A percentile compares a stretch with the other conserved stretches of the same genome.
Conservation (phyloP, 371 early-diverging fungal species). For the Rhizopus sp. region DNA sequence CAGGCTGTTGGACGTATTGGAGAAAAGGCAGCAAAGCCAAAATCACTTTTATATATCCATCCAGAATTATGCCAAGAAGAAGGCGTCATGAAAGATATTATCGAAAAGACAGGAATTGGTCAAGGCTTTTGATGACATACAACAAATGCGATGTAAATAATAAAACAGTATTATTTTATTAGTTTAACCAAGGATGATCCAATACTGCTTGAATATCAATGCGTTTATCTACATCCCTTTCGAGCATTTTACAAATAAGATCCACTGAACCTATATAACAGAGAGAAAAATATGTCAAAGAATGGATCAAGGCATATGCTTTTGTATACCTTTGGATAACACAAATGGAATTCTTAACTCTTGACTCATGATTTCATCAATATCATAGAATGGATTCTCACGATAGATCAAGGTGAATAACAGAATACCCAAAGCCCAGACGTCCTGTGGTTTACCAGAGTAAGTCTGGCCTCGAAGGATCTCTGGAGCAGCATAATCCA, state of each 20-base stretch:
- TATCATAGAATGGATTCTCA: slow-evolving; percentile 82
- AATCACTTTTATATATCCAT: slow-evolving; percentile 57
- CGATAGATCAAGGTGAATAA: slow-evolving; percentile 80
- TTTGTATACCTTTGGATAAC: slow-evolving; percentile 57
- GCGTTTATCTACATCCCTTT: slow-evolving; percentile 53
- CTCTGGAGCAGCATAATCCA: slow-evolving; percentile 78
- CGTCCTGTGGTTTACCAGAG: slow-evolving; percentile 77
- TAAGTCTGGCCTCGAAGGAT: slow-evolving; percentile 70
- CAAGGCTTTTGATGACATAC: slow-evolving; percentile 37
- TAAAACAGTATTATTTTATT: slow-evolving; percentile 3
- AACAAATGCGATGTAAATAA: not conserved
- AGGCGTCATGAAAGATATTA: slow-evolving; percentile 37
- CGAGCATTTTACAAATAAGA: slow-evolving; percentile 56
- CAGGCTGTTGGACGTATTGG: slow-evolving; percentile 34
- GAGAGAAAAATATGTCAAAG: not conserved
- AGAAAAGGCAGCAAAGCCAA: slow-evolving; percentile 48
- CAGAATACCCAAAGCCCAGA: slow-evolving; percentile 84
- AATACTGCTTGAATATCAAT: slow-evolving; percentile 58
- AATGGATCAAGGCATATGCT: not conserved
- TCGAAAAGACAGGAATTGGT: slow-evolving; percentile 47
- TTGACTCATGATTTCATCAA: slow-evolving; percentile 72
- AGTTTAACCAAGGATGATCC: slow-evolving; percentile 57
- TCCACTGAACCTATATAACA: slow-evolving; percentile 52
- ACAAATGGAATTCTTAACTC: slow-evolving; percentile 69
- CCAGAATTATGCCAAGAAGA: slow-evolving; percentile 55